Percentiles rank a stretch among this genome's conserved stretches.
These are phyloP conservation scores for Exophiala sp. DNA, from an alignment of 2,329 filamentous ascomycete genomes.

Conservation along the genomic window DNA sequence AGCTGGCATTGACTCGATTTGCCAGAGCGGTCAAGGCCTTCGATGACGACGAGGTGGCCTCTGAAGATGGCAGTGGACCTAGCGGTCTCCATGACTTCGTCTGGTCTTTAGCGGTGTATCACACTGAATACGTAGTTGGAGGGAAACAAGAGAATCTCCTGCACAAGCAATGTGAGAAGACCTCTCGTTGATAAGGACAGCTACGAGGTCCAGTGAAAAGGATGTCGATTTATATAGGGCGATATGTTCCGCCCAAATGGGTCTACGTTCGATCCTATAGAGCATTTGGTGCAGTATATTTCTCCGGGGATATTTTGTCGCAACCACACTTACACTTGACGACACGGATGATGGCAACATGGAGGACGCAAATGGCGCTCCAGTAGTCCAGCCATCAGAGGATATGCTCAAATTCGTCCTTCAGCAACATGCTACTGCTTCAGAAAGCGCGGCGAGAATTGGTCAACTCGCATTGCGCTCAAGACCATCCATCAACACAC, in stretches of 20 bases:
- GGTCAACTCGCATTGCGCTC: slow-evolving; percentile 62
- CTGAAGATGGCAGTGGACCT: slow-evolving; percentile 1
- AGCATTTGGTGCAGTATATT: no score
- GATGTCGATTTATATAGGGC: neutral
- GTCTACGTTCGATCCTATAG: no score
- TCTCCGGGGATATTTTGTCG: no score
- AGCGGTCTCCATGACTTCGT: neutral
- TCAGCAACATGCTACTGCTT: slow-evolving; percentile 30
- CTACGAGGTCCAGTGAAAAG: neutral
- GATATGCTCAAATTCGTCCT: slow-evolving; percentile 41
- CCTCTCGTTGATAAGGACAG: neutral
- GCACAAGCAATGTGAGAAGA: neutral
- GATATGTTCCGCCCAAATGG: neutral
- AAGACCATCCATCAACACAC: slow-evolving; percentile 70
- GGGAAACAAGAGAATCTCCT: no score
- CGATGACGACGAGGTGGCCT: slow-evolving; percentile 76
- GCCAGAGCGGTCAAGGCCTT: slow-evolving; percentile 84
- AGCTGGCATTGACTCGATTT: slow-evolving; percentile 86
- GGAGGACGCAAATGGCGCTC: slow-evolving; percentile 6
- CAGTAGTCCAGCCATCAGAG: slow-evolving; percentile 20
- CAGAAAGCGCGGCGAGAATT: slow-evolving; percentile 56
- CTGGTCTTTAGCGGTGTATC: no score
- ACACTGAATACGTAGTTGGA: no score
- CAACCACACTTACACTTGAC: neutral
- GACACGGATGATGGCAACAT: slow-evolving; percentile 14